Evolutionary conservation across 306 rosid genomes (phyloP).

Genomic region (Prunus mume): DNA sequence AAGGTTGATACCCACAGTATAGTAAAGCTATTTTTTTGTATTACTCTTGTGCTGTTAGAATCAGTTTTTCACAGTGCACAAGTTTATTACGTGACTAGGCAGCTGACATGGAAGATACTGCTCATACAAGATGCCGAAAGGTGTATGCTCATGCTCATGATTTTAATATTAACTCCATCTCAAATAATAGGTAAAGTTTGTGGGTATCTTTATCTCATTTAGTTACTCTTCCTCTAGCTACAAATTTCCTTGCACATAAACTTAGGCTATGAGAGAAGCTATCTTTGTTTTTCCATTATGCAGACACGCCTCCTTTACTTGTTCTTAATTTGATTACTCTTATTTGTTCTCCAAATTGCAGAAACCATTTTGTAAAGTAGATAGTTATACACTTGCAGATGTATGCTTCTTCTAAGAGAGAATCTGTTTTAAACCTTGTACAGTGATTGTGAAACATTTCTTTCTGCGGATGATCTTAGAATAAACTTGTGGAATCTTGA

Average conservation of each 20-base stretch:
- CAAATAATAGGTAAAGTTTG: slow-evolving; percentile 62
- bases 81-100: slow-evolving; percentile 35
- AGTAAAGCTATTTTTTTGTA: not conserved
- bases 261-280: not conserved
- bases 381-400: not conserved
- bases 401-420: slow-evolving; percentile 5
- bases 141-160: slow-evolving; percentile 67
- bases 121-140: slow-evolving; percentile 53
- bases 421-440: slow-evolving; percentile 27
- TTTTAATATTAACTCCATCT: slow-evolving; percentile 68
- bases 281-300: slow-evolving; percentile 1
- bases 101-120: slow-evolving; percentile 37
- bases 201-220: not conserved
- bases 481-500: slow-evolving; percentile 83
- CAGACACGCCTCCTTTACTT: not conserved
- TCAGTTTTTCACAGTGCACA: not conserved
- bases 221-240: not conserved
- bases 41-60: not conserved
- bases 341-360: slow-evolving; percentile 1
- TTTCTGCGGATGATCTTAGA: slow-evolving; percentile 70
- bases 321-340: not conserved
- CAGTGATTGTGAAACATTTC: slow-evolving; percentile 76
- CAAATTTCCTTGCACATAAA: not conserved
- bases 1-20: slow-evolving; percentile 35
- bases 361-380: not conserved